These are phyloP conservation scores for Cyberlindnera lachancei DNA, from an alignment of 805 yeast genomes.

Conservation along the genomic window DNA sequence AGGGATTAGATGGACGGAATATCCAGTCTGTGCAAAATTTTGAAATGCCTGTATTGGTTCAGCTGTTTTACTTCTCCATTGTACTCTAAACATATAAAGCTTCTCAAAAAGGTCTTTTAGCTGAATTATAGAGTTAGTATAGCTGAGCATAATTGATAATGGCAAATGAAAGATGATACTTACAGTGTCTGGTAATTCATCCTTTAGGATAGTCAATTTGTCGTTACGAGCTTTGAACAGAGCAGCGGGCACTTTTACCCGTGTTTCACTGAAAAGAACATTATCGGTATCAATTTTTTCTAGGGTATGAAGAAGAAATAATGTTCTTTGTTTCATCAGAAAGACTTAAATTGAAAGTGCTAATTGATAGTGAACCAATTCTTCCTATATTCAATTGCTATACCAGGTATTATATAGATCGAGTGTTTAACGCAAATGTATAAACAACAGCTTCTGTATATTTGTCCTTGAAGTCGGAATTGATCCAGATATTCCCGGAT, in stretches of 20 bases:
- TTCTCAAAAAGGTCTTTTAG: constrained; percentile 8
- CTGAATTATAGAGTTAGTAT: too few species aligned
- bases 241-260: constrained; percentile 15
- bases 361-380: too few species aligned
- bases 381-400: not conserved
- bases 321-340: constrained; percentile 18
- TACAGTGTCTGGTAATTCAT: constrained; percentile 15
- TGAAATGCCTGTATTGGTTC: constrained; percentile 9
- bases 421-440: too few species aligned
- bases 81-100: constrained; percentile 14
- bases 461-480: too few species aligned
- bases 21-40: constrained; percentile 14
- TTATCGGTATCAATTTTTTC: constrained; percentile 20
- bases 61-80: constrained; percentile 10
- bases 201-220: constrained; percentile 9
- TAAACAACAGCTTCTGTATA: too few species aligned
- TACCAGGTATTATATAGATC: too few species aligned
- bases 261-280: constrained; percentile 10
- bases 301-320: constrained; percentile 13
- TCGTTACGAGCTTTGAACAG: constrained; percentile 15
- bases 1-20: constrained; percentile 16
- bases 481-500: too few species aligned
- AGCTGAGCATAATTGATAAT: too few species aligned
- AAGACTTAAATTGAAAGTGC: too few species aligned
- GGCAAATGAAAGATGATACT: constrained; percentile 2